Evolutionary conservation across 306 rosid genomes (phyloP).

Genomic region (Gastrolobium bilobum): DNA sequence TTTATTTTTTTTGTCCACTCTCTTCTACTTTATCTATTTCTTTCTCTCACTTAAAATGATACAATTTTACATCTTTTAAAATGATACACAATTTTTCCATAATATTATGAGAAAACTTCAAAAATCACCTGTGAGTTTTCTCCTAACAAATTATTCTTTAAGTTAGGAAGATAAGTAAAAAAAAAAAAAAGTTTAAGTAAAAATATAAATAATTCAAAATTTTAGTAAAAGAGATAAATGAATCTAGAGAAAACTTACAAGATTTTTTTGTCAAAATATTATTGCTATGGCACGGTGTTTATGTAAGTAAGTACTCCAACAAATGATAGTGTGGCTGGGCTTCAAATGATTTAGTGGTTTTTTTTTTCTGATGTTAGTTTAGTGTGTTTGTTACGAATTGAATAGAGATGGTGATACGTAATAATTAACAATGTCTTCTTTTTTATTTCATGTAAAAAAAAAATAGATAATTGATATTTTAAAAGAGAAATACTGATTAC

Average conservation of each 20-base stretch:
- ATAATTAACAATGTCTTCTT: neutral
- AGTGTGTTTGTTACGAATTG: neutral
- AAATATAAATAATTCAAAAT: no score
- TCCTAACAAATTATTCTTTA: no score
- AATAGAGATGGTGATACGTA: neutral
- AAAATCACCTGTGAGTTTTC: no score
- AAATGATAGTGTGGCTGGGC: neutral
- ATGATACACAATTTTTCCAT: no score
- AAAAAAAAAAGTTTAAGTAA: no score
- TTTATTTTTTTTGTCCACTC: no score
- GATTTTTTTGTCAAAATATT: neutral
- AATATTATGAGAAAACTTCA: no score
- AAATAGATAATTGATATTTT: neutral
- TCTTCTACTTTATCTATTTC: no score
- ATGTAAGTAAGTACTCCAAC: neutral
- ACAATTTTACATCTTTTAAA: no score
- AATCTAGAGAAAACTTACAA: neutral
- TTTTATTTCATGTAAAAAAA: neutral
- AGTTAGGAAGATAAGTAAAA: no score
- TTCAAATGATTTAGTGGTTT: neutral
- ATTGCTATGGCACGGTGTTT: neutral
- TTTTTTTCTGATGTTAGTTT: neutral
- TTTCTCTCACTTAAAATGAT: no score
- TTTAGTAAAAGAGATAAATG: no score
- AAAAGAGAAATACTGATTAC: neutral